phyloP scores from a whole-genome alignment of 192 early-diverging fungal genomes.

The Coemansia sp. region DNA sequence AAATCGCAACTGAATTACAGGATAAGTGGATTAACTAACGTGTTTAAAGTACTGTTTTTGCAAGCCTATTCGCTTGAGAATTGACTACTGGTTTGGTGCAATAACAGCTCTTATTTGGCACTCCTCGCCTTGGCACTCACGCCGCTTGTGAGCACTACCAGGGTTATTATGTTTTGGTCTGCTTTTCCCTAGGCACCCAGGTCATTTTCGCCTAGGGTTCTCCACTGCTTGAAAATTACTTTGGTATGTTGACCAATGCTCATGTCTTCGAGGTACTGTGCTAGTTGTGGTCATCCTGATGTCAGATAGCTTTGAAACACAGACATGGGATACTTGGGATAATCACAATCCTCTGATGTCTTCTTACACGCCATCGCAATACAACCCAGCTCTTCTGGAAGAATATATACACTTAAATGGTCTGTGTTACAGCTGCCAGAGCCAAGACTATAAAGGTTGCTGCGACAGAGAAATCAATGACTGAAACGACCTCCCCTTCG shows the following conservation, averaged over 20 bases:
- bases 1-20: too few species aligned
- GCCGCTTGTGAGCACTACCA: conserved; percentile 66
- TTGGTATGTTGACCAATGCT: conserved; percentile 77
- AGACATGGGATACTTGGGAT: conserved; percentile 86
- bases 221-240: conserved; percentile 68
- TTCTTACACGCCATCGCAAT: conserved; percentile 61
- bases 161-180: conserved; percentile 54
- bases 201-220: conserved; percentile 51
- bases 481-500: neutral
- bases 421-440: neutral
- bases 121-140: conserved; percentile 55
- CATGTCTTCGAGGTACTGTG: conserved; percentile 66
- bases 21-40: neutral
- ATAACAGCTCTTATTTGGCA: conserved; percentile 19
- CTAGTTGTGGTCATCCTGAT: conserved; percentile 66
- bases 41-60: neutral
- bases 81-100: conserved; percentile 11
- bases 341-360: conserved; percentile 68
- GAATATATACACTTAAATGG: too few species aligned
- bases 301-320: conserved; percentile 80
- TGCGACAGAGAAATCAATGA: neutral
- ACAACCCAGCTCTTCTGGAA: too few species aligned
- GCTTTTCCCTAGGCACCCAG: conserved; percentile 59
- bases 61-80: neutral
- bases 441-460: neutral